Evolutionary conservation across 768 basidiomycete species (phyloP), one percentile per base, ranked within the genome.

Genomic region (Exidia glandulosa): DNA sequence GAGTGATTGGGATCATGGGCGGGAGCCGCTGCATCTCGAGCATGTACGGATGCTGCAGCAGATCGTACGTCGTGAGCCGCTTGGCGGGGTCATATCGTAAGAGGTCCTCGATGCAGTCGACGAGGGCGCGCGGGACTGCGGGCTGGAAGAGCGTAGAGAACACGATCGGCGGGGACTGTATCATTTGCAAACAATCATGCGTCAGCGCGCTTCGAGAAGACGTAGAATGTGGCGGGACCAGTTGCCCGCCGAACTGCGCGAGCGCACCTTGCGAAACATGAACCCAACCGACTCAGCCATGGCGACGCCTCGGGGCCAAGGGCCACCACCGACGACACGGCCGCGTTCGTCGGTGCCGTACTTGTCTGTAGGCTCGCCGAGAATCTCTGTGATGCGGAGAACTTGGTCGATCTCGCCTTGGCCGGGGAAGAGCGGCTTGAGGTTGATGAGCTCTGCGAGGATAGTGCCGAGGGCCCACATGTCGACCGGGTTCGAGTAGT

Each of bases 381-480:
- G 80, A n/a, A 94, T 77, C 63, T 95, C 89, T 65, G 88, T 91
- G 61, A 98, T 96, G 69, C 86, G 79, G 62, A 79, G 84, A 34
- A 98, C 85, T 74, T 99, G 96, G 75, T 98, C 95, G 57, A 90
- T 77, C 70, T 96, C 94, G 69, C 86, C 87, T 57, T 86, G 84
- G 23, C 96, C 96, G 31, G 96, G 96, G 71, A 99, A 99, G 47
- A 99, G 75, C 5, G 96, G 95, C 63, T 90, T 87, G 61, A 99
- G 81, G 70, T 95, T 98, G 74, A 96, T 81, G 59, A 97, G 78
- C 72, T 99, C 96, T 7, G 94, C 92, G 83, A 99, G 88, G 72
- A 99, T 99, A 6, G 96, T 95, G 16, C 96, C 96, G 58, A 99
- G 76, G 2, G 96, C 96, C 96, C 96, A 99, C 90, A 98, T 93